Evolutionary conservation across 1,139 yeast genomes (phyloP), one percentile per base, ranked within the genome.

Genomic region (Entelexis sorbosivorans): DNA sequence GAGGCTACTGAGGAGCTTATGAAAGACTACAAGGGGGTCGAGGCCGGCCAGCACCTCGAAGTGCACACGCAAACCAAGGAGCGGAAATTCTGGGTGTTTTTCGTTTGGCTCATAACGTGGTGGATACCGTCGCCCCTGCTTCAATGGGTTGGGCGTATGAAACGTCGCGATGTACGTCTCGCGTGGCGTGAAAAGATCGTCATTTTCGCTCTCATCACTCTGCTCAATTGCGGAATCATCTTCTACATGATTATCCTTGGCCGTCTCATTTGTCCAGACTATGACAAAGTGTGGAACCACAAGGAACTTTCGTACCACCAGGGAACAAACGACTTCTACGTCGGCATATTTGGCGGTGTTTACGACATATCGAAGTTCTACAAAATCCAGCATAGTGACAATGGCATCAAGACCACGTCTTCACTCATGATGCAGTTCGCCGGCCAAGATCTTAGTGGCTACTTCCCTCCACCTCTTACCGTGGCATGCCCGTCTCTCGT

Each of bases 171-270:
- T 44, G 69, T 69, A 20, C 63, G 72, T 13, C 61, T 68, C 59
- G 73, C 73, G 1, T 69, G 73, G 73, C 60, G 73, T 42, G 73
- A 69, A 51, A 69, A 69, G 55, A 43, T 69, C 11, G 66, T 63
- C 3, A 64, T 69, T 28, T 69, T 69, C 52, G 58, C 64, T 38
- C 40, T 69, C 26, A 69, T 69, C 44, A 52, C 61, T 34, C 53
- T 69, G 19, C 52, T 69, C 44, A 69, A 69, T 49, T 67, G 61
- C 3, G 67, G 59, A 11, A 65, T 70, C 51, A 65, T 69, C 33
- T 70, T 70, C 54, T 70, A 70, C 57, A 69, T 70, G 73, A 68
- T 69, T 40, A 61, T 68, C 51, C 58, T 70, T 34, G 70, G 72
- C 9, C 60, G 58, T 24, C 54, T 69, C n/a, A 60, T 68, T 26